Base-by-base conservation (phyloP, 2,329 filamentous ascomycete genomes). In the Chrysoporthe austroafricana region DNA sequence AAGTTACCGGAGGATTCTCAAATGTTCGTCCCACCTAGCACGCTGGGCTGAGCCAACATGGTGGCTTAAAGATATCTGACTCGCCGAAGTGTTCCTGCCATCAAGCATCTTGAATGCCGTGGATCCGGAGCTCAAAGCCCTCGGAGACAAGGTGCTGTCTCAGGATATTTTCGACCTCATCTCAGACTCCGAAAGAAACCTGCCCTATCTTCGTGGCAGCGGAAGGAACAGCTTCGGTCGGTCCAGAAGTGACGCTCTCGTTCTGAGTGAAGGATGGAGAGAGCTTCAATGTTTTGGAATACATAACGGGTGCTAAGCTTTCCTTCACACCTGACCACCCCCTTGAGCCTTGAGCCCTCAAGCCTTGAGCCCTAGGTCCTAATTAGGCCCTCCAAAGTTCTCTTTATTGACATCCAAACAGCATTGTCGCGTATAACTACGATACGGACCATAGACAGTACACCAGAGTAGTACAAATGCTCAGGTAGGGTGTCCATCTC, bases 211-310 rank as follows among this genome's bases (percentile, higher is more conserved):
- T 8, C 80, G 79, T 59, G 84, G 84, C 3, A 83, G 83, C 54
- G 84, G 86, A 1, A 81, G 87, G 13, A 85, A 89, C 73, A 85
- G 85, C 0, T 91, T 91, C 74, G 89, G 90, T 0, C 81, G 82
- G 62, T 85, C 85, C 62, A 84, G 79, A 7, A 85, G 86, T 59
- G 83, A 87, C 48, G 26, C 57, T 44, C 79, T 93, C 1, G 81
- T 91, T 46, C 90, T 89, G 0, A 84, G 85, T 0, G 84, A 90
- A 70, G 90, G 91, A 39, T 93, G 91, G 91, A 81, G 83, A 50
- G 80, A 82, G 52, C 79, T 91, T 2, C 87, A 90, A 71, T 80
- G 83, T 1, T 85, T 89, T 71, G 88, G 88, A 0, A 83, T 86
- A 18, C 75, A 80, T 43, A 84, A 86, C 70, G 89, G 89, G 73